Evolutionary conservation across 2,329 filamentous ascomycete genomes (phyloP).

Genomic region (Phialophora chinensis): DNA sequence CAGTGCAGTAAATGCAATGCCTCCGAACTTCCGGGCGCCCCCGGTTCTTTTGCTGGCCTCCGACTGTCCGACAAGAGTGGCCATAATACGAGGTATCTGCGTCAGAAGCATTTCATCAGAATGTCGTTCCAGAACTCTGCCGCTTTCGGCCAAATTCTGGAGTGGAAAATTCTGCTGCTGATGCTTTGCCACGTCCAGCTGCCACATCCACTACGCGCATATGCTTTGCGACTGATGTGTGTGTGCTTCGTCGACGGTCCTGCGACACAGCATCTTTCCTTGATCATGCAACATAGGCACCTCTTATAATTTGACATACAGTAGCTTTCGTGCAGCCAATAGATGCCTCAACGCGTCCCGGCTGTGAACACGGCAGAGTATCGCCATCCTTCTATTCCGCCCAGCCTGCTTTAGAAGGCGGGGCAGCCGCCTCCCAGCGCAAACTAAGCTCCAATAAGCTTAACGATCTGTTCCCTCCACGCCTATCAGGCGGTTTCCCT

Average conservation of each 20-base stretch:
- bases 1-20: neutral
- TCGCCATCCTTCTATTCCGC: neutral
- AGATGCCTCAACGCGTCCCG: neutral
- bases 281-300: neutral
- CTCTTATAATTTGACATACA: neutral
- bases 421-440: neutral
- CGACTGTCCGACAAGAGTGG: no score
- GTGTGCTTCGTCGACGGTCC: neutral
- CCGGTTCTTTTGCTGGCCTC: neutral
- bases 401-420: neutral
- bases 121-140: neutral
- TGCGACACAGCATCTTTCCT: neutral
- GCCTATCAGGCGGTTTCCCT: neutral
- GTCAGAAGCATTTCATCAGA: neutral
- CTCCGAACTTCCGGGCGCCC: neutral
- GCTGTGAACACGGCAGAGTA: neutral
- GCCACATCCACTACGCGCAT: neutral
- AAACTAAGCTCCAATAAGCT: slow-evolving; percentile 6
- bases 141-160: neutral
- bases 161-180: neutral
- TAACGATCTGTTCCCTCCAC: neutral
- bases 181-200: neutral
- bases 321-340: neutral
- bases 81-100: no score
- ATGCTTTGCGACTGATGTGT: neutral